Conservation (phyloP, 805 yeast genomes). For the Millerago galiae region DNA sequence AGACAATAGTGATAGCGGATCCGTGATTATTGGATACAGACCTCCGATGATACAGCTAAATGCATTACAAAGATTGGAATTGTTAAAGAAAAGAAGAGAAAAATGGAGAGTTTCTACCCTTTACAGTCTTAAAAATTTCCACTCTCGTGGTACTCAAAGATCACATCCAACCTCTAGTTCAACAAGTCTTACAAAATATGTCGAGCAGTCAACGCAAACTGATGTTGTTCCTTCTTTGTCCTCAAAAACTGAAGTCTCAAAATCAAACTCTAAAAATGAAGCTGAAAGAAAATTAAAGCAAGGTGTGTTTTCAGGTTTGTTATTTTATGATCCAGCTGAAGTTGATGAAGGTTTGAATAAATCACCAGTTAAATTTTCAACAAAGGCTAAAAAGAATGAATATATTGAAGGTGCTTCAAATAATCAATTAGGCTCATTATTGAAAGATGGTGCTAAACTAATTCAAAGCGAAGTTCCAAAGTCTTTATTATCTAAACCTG, state of each 20-base stretch:
- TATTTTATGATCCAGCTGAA: constrained; percentile 20
- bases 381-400: constrained; percentile 5
- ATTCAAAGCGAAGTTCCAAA: constrained; percentile 12
- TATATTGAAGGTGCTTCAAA: constrained; percentile 5
- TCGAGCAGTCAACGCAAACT: constrained; percentile 21
- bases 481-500: too few species aligned
- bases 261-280: constrained; percentile 9
- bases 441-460: constrained; percentile 13
- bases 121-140: constrained; percentile 16
- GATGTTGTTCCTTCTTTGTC: constrained; percentile 15
- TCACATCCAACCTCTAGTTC: background rate
- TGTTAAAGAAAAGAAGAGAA: constrained; percentile 20
- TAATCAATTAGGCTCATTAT: constrained; percentile 11
- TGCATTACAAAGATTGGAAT: constrained; percentile 22
- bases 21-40: constrained; percentile 18
- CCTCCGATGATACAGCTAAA: constrained; percentile 25
- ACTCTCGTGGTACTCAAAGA: constrained; percentile 5
- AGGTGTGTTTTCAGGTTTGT: constrained; percentile 23
- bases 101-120: constrained; percentile 23
- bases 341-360: constrained; percentile 9
- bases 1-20: background rate
- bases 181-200: constrained; percentile 5
- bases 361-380: constrained; percentile 19
- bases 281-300: constrained; percentile 17
- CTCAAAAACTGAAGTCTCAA: constrained; percentile 12